These are phyloP conservation scores for Tieghemostelium lacteum DNA, from an alignment of 78 protist species.

Conservation along the genomic window DNA sequence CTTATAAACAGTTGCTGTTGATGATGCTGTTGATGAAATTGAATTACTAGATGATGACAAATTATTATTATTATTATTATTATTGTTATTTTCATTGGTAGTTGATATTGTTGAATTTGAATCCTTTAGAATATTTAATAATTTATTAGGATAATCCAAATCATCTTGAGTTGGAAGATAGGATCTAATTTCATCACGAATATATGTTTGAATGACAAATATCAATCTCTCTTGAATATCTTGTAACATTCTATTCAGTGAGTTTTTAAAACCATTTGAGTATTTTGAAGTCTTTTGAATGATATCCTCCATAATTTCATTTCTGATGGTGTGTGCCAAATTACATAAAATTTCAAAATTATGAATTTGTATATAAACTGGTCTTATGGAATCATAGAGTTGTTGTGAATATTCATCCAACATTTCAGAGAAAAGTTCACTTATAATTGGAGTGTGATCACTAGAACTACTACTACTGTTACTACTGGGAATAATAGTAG, in stretches of 20 bases:
- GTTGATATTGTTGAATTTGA: neutral
- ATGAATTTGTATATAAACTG: slow-evolving; percentile 64
- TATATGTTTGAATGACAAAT: slow-evolving; percentile 70
- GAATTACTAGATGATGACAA: neutral
- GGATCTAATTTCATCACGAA: slow-evolving; percentile 69
- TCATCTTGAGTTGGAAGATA: slow-evolving; percentile 46
- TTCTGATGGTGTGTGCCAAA: slow-evolving; percentile 62
- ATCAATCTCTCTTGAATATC: slow-evolving; percentile 82
- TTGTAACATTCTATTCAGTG: slow-evolving; percentile 69
- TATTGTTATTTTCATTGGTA: neutral
- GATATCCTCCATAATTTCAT: slow-evolving; percentile 71
- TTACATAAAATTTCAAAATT: slow-evolving; percentile 67
- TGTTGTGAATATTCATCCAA: slow-evolving; percentile 73
- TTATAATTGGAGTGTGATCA: neutral
- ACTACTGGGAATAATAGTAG: neutral
- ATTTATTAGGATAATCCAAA: slow-evolving; percentile 76
- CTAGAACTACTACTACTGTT: neutral
- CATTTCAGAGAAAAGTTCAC: neutral
- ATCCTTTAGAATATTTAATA: no score
- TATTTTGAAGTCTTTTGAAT: slow-evolving; percentile 13
- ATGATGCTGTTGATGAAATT: slow-evolving; percentile 15
- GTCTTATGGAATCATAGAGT: slow-evolving; percentile 63
- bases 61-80: neutral
- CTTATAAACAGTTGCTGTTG: slow-evolving; percentile 9
- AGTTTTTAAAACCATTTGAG: slow-evolving; percentile 25